Conservation (phyloP, 805 yeast genomes). For the Diddensiella santjacobensis region DNA sequence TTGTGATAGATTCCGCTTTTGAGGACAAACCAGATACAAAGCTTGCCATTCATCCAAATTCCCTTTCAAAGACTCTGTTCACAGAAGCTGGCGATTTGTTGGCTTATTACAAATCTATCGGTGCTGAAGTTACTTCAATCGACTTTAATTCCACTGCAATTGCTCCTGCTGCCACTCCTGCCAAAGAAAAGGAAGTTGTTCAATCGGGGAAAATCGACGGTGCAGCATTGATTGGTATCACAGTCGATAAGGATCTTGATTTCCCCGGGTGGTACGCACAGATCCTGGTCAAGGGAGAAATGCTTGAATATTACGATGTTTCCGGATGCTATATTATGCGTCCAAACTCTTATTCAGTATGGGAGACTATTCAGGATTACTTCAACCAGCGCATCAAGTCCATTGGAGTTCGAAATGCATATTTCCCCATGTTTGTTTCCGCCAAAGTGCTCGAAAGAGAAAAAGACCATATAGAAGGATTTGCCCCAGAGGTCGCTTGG, state of each 20-base stretch:
- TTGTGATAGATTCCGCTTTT: conserved; percentile 55
- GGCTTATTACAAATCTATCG: conserved; percentile 46
- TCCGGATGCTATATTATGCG: conserved; percentile 98
- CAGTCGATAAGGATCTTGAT: conserved; percentile 86
- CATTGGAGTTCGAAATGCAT: conserved; percentile 89
- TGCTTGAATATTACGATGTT: conserved; percentile 97
- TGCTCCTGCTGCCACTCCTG: conserved; percentile 39
- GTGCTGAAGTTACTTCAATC: conserved; percentile 40
- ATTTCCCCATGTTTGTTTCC: conserved; percentile 98
- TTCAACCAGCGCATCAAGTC: conserved; percentile 77
- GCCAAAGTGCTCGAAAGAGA: conserved; percentile 90
- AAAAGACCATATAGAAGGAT: conserved; percentile 98
- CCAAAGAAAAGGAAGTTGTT: conserved; percentile 24
- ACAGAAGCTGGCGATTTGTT: conserved; percentile 36
- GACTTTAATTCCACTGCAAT: conserved; percentile 31
- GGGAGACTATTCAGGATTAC: conserved; percentile 92
- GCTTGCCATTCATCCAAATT: conserved; percentile 30
- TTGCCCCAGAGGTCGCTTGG: conserved; percentile 99
- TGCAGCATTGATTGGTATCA: conserved; percentile 91
- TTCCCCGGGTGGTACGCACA: conserved; percentile 98
- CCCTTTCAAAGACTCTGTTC: conserved; percentile 34
- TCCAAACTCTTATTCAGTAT: conserved; percentile 88
- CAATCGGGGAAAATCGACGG: conserved; percentile 60
- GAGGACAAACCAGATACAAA: conserved; percentile 32
- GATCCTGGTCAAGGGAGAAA: conserved; percentile 92